Evolutionary conservation across 139 green algal species (phyloP).

Genomic region (Coelastrella sp.): DNA sequence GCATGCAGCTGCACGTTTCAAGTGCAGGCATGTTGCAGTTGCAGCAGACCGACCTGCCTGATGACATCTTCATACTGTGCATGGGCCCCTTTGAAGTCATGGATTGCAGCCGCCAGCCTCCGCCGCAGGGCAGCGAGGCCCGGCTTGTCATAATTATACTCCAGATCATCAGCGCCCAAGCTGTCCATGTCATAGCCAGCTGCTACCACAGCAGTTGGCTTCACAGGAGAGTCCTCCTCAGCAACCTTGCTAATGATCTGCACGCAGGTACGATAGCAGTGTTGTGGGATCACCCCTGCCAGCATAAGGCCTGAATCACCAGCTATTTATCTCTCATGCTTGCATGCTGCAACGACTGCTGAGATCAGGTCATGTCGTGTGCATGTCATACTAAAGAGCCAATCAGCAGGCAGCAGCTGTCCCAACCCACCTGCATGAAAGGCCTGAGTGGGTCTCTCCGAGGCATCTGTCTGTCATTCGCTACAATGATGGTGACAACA

Average conservation of each 20-base stretch:
- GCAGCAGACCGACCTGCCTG: constrained; percentile 9
- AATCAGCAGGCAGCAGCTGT: neutral
- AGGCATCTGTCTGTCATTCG: constrained; percentile 80
- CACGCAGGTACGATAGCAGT: neutral
- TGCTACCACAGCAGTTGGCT: constrained; percentile 56
- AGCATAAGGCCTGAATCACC: too few species aligned
- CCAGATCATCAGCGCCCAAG: constrained; percentile 68
- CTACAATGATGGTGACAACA: constrained; percentile 71
- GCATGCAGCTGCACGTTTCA: too few species aligned
- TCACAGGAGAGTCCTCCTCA: constrained; percentile 67
- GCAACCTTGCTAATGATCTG: constrained; percentile 22
- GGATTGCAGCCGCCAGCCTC: constrained; percentile 48
- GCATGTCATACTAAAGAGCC: neutral
- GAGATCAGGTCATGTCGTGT: neutral
- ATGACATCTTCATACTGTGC: constrained; percentile 74
- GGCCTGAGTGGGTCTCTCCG: constrained; percentile 76
- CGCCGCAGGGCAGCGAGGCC: constrained; percentile 56
- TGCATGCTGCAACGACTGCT: neutral
- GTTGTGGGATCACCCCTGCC: neutral
- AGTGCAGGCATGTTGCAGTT: neutral
- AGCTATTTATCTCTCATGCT: neutral
- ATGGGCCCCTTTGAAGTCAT: constrained; percentile 50
- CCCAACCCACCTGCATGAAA: constrained; percentile 76
- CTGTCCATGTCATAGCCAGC: constrained; percentile 49
- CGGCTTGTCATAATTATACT: constrained; percentile 55